A percentile compares a stretch with the other conserved stretches of the same genome.
Conservation (phyloP, 2,329 filamentous ascomycete species). For the Colletotrichum sp. region DNA sequence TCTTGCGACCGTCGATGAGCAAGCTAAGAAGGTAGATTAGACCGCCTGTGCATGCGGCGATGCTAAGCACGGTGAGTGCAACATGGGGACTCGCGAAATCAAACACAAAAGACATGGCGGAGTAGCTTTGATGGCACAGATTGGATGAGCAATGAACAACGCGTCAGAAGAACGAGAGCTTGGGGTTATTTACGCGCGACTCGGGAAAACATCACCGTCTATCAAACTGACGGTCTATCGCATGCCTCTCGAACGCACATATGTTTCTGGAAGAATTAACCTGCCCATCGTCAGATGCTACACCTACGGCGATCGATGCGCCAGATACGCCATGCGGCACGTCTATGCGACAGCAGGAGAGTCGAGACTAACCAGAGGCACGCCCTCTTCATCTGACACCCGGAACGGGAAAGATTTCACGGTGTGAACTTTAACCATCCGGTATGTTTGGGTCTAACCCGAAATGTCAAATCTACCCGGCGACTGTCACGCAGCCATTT, state of each 20-base stretch:
- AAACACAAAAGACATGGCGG: not conserved
- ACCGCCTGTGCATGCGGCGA: not conserved
- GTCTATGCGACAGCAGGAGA: not conserved
- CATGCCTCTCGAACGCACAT: not conserved
- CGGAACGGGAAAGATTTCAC: slow-evolving; percentile 12
- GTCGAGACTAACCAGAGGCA: not conserved
- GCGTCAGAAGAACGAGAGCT: not conserved
- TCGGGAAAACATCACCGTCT: not conserved
- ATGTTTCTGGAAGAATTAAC: not conserved
- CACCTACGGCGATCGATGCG: not conserved
- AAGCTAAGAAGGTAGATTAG: not conserved
- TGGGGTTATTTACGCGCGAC: not conserved
- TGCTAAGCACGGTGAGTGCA: not conserved
- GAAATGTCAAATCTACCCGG: slow-evolving; percentile 14
- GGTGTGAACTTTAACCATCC: not conserved
- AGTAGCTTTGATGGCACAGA: not conserved
- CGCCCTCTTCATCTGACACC: not conserved
- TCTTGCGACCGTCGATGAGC: not conserved
- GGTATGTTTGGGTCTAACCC: slow-evolving; percentile 3
- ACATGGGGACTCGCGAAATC: not conserved
- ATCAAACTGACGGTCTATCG: not conserved
- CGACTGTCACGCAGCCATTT: not conserved
- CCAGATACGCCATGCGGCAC: not conserved
- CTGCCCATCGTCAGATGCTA: not conserved
- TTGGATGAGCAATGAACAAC: not conserved